These are phyloP conservation scores for Backusella parvicylindrica DNA, from an alignment of 192 early-diverging fungal species.

Conservation along the genomic window DNA sequence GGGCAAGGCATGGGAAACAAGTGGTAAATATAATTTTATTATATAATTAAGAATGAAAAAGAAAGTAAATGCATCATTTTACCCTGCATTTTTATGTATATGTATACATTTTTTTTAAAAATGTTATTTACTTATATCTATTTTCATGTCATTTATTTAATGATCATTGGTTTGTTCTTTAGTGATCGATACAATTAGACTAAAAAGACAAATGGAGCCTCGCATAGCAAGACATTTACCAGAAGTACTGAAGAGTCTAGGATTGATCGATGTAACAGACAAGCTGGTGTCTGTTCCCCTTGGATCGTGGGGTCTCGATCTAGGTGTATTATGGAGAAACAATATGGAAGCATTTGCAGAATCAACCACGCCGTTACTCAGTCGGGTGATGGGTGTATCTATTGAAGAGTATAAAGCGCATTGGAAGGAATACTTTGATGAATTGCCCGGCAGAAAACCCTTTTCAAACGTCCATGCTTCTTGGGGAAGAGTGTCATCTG, in stretches of 20 bases:
- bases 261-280: conserved; percentile 2
- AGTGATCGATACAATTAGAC: background rate
- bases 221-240: background rate
- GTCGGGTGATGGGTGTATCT: background rate
- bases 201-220: conserved; percentile 7
- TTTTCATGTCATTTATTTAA: too few species aligned
- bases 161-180: background rate
- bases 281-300: conserved; percentile 13
- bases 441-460: background rate
- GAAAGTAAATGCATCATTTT: too few species aligned
- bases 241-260: background rate
- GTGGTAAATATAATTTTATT: background rate
- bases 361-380: background rate
- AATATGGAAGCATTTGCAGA: conserved; percentile 8
- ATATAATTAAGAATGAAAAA: too few species aligned
- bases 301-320: conserved; percentile 25
- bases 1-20: conserved; percentile 1
- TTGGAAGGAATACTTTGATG: background rate
- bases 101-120: too few species aligned
- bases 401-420: background rate
- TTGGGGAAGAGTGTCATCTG: background rate
- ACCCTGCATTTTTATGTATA: background rate
- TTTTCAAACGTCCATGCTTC: conserved; percentile 8
- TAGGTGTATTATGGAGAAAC: conserved; percentile 18
- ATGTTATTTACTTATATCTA: too few species aligned